A percentile compares a stretch with the other conserved stretches of the same genome.
Conservation (phyloP, 2,329 filamentous ascomycete genomes). For the Colletotrichum somersetense region DNA sequence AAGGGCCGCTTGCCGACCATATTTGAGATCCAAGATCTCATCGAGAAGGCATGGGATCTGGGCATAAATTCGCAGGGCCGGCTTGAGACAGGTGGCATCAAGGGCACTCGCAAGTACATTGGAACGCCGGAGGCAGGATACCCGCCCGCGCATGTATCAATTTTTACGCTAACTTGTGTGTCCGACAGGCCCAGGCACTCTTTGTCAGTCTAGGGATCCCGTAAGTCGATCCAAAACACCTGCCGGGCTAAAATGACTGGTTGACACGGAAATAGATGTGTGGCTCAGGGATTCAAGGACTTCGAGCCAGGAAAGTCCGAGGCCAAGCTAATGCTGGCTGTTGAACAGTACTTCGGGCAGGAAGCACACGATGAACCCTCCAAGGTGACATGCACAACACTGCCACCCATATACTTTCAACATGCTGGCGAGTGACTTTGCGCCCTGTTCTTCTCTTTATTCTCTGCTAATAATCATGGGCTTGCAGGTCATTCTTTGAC, state of each 20-base stretch:
- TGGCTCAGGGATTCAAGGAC: conserved; percentile 71
- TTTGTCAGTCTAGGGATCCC: conserved; percentile 77
- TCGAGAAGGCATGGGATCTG: conserved; percentile 89
- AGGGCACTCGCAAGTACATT: conserved; percentile 93
- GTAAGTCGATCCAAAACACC: conserved; percentile 56
- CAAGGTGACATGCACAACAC: conserved; percentile 77
- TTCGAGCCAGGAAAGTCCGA: conserved; percentile 59
- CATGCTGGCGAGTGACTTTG: conserved; percentile 70
- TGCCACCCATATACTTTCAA: conserved; percentile 92
- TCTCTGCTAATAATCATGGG: not conserved
- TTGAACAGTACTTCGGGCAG: conserved; percentile 82
- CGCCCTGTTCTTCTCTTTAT: not conserved
- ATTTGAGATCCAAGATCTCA: conserved; percentile 84
- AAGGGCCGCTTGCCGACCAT: conserved; percentile 76
- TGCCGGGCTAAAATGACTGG: not conserved
- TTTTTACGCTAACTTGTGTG: not conserved
- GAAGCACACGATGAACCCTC: conserved; percentile 62
- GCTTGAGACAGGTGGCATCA: conserved; percentile 87
- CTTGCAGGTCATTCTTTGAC: conserved; percentile 84
- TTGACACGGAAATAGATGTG: conserved; percentile 60
- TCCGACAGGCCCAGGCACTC: conserved; percentile 79
- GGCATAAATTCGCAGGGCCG: conserved; percentile 83
- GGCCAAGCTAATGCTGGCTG: conserved; percentile 71
- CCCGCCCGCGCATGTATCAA: not conserved
- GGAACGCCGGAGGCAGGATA: conserved; percentile 85